These are phyloP conservation scores for Fomitiporia mediterranea DNA, from an alignment of 1,284 basidiomycete species.

Conservation along the genomic window DNA sequence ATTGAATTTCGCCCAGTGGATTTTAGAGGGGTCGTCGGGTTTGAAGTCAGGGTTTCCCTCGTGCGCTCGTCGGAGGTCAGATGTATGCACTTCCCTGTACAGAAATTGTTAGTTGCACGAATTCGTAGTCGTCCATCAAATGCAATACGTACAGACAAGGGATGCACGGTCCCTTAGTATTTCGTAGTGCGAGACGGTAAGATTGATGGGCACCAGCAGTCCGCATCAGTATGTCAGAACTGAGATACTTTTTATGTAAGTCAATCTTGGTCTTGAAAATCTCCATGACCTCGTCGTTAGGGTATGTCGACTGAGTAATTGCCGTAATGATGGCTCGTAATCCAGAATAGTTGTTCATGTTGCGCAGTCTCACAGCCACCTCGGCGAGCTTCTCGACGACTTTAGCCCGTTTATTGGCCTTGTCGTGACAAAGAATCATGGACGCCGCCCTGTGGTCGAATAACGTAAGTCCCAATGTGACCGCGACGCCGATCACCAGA, in stretches of 20 bases:
- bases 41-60: slow-evolving; percentile 70
- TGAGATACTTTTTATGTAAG: slow-evolving; percentile 64
- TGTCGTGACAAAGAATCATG: slow-evolving; percentile 74
- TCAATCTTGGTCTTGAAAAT: slow-evolving; percentile 58
- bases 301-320: slow-evolving; percentile 68
- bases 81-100: slow-evolving; percentile 75
- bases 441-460: slow-evolving; percentile 58
- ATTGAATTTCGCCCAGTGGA: slow-evolving; percentile 84
- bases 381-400: slow-evolving; percentile 78
- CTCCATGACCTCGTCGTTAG: slow-evolving; percentile 68
- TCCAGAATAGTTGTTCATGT: slow-evolving; percentile 75
- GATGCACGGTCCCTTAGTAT: slow-evolving; percentile 76
- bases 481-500: not conserved
- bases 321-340: slow-evolving; percentile 77
- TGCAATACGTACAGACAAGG: slow-evolving; percentile 61
- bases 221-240: slow-evolving; percentile 73
- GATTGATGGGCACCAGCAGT: slow-evolving; percentile 69
- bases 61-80: slow-evolving; percentile 72
- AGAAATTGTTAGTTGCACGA: slow-evolving; percentile 12
- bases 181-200: slow-evolving; percentile 73
- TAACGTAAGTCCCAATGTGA: not conserved
- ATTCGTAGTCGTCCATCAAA: slow-evolving; percentile 5
- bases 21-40: slow-evolving; percentile 52
- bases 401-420: slow-evolving; percentile 55
- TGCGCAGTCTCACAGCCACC: slow-evolving; percentile 63